Percentiles rank a stretch among this genome's conserved stretches.
phyloP scores from a whole-genome alignment of 345 rosid genomes.

The Hibiscus trionum region DNA sequence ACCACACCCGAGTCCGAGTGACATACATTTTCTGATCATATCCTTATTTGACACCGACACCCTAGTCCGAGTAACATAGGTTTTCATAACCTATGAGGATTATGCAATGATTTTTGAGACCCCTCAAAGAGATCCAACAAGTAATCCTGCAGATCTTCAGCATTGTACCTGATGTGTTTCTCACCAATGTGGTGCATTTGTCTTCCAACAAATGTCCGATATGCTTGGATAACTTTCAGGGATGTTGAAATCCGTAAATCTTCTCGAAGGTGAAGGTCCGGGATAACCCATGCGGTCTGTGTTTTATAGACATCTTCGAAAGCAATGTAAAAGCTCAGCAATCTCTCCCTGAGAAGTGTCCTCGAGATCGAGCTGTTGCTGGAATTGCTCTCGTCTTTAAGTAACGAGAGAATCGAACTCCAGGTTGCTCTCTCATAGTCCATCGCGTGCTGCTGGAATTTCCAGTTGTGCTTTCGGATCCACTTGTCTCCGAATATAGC shows the following conservation, averaged over 20 bases:
- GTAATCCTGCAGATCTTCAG: conserved; percentile 62
- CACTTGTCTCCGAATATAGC: conserved; percentile 62
- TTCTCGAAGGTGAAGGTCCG: conserved; percentile 59
- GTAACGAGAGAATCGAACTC: conserved; percentile 54
- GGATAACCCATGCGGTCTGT: conserved; percentile 71
- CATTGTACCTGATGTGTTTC: conserved; percentile 54
- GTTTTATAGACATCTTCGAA: conserved; percentile 79
- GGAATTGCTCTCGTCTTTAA: conserved; percentile 54
- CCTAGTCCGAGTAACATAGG: background rate
- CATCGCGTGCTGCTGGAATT: conserved; percentile 66
- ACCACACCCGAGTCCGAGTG: background rate
- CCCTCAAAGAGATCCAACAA: conserved; percentile 80
- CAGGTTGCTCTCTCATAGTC: conserved; percentile 73
- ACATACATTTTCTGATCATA: background rate
- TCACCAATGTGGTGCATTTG: conserved; percentile 48
- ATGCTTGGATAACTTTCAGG: conserved; percentile 68
- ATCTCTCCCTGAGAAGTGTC: conserved; percentile 52
- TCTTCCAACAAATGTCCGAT: conserved; percentile 55
- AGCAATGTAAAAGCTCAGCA: conserved; percentile 49
- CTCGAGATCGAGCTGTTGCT: conserved; percentile 33
- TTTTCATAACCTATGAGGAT: conserved; percentile 46
- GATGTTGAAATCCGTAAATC: conserved; percentile 69
- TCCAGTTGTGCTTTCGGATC: conserved; percentile 72
- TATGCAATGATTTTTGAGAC: conserved; percentile 52
- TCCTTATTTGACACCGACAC: background rate